Evolutionary conservation across 2,329 filamentous ascomycete genomes (phyloP).

Genomic region (Aureobasidium sp.): DNA sequence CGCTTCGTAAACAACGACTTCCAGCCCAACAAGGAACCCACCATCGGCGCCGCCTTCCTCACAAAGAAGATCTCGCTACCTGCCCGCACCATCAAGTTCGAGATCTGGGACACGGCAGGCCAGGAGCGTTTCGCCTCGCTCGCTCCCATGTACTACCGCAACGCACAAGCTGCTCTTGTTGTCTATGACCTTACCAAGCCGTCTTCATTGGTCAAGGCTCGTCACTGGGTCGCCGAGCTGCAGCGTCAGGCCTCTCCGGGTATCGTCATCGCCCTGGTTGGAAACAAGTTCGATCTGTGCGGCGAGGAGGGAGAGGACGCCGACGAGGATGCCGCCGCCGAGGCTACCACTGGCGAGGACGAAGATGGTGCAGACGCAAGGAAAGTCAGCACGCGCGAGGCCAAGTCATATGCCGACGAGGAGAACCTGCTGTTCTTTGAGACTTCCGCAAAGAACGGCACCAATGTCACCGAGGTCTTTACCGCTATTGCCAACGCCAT

Average conservation of each 20-base stretch:
- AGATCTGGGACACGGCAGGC: conserved; percentile 96
- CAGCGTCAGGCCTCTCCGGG: conserved; percentile 93
- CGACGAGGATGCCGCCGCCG: conserved; percentile 42
- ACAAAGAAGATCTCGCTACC: conserved; percentile 98
- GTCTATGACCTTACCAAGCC: conserved; percentile 98
- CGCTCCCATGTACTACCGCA: conserved; percentile 99
- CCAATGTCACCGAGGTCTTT: conserved; percentile 93
- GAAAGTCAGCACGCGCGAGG: conserved; percentile 86
- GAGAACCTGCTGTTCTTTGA: conserved; percentile 94
- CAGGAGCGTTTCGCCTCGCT: conserved; percentile 96
- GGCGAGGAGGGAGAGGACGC: conserved; percentile 46
- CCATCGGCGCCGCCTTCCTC: conserved; percentile 95
- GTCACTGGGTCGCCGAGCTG: conserved; percentile 97
- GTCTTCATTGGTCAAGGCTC: conserved; percentile 89
- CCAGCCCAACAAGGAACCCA: conserved; percentile 99
- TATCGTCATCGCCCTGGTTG: conserved; percentile 93
- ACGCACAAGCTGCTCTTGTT: conserved; percentile 93
- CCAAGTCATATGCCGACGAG: conserved; percentile 88
- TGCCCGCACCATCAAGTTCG: conserved; percentile 64
- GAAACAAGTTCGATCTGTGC: conserved; percentile 86
- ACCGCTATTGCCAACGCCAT: conserved; percentile 98
- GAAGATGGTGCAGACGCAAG: conserved; percentile 61
- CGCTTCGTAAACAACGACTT: conserved; percentile 99
- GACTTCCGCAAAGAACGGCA: conserved; percentile 92
- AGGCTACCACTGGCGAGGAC: conserved; percentile 39